phyloP scores from a whole-genome alignment of 495 filamentous ascomycete genomes.

The Aspergillus sparsus region DNA sequence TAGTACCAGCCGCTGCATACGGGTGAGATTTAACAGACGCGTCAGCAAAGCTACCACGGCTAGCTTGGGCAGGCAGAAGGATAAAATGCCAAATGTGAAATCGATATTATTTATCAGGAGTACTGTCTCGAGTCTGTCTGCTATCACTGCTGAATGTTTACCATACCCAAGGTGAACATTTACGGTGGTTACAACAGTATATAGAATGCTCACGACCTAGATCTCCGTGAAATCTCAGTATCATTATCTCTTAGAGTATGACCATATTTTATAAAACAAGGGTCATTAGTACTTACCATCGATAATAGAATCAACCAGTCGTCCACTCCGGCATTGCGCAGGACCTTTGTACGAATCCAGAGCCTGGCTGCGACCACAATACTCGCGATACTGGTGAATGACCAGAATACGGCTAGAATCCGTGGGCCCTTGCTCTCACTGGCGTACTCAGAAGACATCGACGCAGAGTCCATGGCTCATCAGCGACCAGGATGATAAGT shows the following conservation, averaged over 20 bases:
- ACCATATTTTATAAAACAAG: no score
- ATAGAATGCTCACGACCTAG: conserved; percentile 11
- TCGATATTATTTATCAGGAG: conserved; percentile 36
- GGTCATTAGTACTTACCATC: conserved; percentile 30
- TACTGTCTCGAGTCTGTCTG: conserved; percentile 17
- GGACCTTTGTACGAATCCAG: conserved; percentile 44
- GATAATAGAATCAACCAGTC: conserved; percentile 46
- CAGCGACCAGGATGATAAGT: background rate
- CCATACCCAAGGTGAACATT: conserved; percentile 33
- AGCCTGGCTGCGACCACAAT: conserved; percentile 41
- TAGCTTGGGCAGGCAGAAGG: conserved; percentile 46
- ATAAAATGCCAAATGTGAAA: conserved; percentile 42
- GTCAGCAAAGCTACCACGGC: conserved; percentile 40
- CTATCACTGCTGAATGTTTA: conserved; percentile 13
- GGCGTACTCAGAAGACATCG: conserved; percentile 5
- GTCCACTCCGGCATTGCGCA: conserved; percentile 44
- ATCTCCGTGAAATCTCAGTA: background rate
- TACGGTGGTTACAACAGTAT: conserved; percentile 30
- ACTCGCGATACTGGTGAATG: conserved; percentile 28
- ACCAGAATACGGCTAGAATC: conserved; percentile 43
- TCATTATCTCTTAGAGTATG: background rate
- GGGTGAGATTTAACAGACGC: conserved; percentile 39
- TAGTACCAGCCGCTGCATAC: conserved; percentile 29
- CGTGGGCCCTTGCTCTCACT: conserved; percentile 33
- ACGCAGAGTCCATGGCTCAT: background rate